A percentile compares a stretch with the other conserved stretches of the same genome.
These are phyloP conservation scores for Chaetomium globosum DNA, from an alignment of 2,329 filamentous ascomycete species.

Conservation along the genomic window DNA sequence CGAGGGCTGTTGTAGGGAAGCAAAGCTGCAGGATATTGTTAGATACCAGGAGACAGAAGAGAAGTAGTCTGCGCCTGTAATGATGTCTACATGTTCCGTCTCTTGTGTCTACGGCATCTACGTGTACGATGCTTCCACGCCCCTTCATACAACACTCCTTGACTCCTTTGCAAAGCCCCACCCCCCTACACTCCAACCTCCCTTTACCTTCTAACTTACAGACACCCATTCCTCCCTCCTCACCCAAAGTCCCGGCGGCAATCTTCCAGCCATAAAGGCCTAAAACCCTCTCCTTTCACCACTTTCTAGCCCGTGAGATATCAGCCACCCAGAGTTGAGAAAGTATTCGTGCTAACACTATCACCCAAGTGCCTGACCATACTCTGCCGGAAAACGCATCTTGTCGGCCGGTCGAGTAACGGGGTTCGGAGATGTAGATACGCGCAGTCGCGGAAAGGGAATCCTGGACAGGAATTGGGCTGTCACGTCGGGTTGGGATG, in stretches of 20 bases:
- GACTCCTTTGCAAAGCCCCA: background rate
- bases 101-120: background rate
- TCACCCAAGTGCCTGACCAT: conserved; percentile 37
- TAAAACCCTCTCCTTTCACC: background rate
- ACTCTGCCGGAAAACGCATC: conserved; percentile 36
- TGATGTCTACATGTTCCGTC: background rate
- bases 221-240: background rate
- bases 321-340: background rate
- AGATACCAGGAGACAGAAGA: background rate
- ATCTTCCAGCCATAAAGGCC: background rate
- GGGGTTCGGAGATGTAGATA: background rate
- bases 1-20: too few species aligned
- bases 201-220: conserved; percentile 48
- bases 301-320: background rate
- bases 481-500: too few species aligned
- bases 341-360: conserved; percentile 30
- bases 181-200: conserved; percentile 42
- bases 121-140: background rate
- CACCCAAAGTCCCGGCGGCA: background rate
- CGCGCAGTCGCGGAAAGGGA: too few species aligned
- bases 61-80: background rate
- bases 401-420: conserved; percentile 11
- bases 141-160: background rate
- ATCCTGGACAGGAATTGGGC: too few species aligned
- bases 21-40: background rate